Conservation (phyloP, 179 eudicot genomes). For the Vitellaria paradoxa region DNA sequence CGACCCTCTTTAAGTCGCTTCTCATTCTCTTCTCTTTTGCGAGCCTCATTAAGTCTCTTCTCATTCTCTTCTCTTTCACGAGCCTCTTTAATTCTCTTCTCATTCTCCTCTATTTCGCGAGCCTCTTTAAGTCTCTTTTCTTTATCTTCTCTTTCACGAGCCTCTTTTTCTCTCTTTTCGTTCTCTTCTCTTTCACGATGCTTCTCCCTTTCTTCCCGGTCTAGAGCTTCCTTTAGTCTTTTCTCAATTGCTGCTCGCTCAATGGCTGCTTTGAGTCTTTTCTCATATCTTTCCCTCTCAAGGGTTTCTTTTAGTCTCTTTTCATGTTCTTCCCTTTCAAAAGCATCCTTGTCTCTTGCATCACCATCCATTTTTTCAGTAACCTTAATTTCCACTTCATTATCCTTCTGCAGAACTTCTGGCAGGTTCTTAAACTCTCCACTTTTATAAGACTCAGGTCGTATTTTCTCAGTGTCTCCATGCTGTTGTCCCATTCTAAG, state of each 20-base stretch:
- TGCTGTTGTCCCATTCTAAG: conserved; percentile 25
- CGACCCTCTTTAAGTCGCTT: conserved; percentile 11
- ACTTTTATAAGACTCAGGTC: conserved; percentile 17
- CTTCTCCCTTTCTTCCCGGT: conserved; percentile 24
- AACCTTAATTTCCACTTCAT: conserved; percentile 17
- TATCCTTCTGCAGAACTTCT: conserved; percentile 20
- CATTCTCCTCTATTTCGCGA: conserved; percentile 22
- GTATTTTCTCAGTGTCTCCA: conserved; percentile 28
- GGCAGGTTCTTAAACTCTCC: conserved; percentile 15
- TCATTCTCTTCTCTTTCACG: conserved; percentile 26
- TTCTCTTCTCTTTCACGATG: conserved; percentile 21
- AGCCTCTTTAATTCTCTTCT: conserved; percentile 22
- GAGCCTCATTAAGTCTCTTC: conserved; percentile 5
- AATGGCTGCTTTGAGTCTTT: conserved; percentile 11
- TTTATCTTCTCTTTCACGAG: conserved; percentile 20
- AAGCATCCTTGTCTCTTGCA: conserved; percentile 18
- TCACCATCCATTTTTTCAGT: conserved; percentile 20
- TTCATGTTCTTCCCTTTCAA: conserved; percentile 28
- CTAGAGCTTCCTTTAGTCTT: conserved; percentile 23
- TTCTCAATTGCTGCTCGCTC: conserved; percentile 23
- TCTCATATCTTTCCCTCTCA: conserved; percentile 23
- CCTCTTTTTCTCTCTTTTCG: conserved; percentile 21
- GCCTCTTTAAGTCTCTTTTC: conserved; percentile 26
- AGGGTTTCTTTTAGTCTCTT: conserved; percentile 22
- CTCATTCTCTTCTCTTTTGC: neutral